Evolutionary conservation across 805 yeast species (phyloP), one percentile per base, ranked within the genome.

Genomic region (Candida odintsovae): DNA sequence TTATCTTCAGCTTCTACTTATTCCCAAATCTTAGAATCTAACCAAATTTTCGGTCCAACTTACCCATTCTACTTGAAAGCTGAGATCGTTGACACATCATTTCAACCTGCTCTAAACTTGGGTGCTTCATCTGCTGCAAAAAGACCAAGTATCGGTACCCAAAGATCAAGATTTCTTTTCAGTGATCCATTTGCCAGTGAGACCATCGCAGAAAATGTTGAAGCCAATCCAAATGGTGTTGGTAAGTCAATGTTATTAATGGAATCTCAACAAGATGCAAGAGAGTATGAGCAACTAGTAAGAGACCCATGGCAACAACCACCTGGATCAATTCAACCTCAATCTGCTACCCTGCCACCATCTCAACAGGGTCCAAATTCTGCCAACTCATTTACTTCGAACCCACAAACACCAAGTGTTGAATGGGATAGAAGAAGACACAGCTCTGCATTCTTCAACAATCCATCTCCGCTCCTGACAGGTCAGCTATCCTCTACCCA

Each of bases 91-190:
- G 74, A 68, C 41, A 38, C 52, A 6, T 40, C 55, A 10, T 50
- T 45, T 46, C 56, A 50, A 20, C 49, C 54, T 10, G 43, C 49
- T 8, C 37, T 56, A 18, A 49, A 51, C 22, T 23, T 54, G 42
- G 53, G 57, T 16, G 38, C 62, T 46, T 43, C 62, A 36, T 70
- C 69, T 37, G 45, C 61, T 35, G 69, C 70, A 28, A 77, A 77
- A 58, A 70, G 84, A 56, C 78, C 80, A 43, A 72, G 81, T 16
- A 62, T 77, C 41, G 78, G 79, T 33, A 69, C 72, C 46, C 83
- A 79, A 58, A 67, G 86, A 53, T 80, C 86, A n/a, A 71, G 88
- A 54, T 82, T 83, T 56, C 69, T 83, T 35, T 83, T 83, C 59
- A 76, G 82, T 53, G 89, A 83, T 58, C 87, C 88, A 10, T 76